phyloP scores from a whole-genome alignment of 257 asterid genomes.

The Solanum virginianum region DNA sequence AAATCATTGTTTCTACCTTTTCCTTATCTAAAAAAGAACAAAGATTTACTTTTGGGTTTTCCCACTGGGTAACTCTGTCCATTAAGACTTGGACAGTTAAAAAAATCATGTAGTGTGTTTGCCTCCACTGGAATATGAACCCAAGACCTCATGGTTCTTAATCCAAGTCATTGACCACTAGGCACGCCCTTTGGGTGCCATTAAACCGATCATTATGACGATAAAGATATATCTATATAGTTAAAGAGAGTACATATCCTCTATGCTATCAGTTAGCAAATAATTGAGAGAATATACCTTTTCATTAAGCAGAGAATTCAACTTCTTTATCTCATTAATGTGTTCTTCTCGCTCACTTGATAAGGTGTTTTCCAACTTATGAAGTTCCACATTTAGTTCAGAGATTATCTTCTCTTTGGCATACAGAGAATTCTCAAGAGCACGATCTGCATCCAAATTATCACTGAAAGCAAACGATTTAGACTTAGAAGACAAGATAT shows the following conservation, averaged over 20 bases:
- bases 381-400: constrained; percentile 87
- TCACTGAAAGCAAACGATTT: constrained; percentile 43
- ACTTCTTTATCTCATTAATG: constrained; percentile 75
- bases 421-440: constrained; percentile 82
- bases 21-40: too few species aligned
- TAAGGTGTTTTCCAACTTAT: constrained; percentile 70
- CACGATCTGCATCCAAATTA: constrained; percentile 49
- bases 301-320: constrained; percentile 62
- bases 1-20: too few species aligned
- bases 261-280: neutral
- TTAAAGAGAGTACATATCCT: neutral
- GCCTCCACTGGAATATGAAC: neutral
- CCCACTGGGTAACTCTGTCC: neutral
- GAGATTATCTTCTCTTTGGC: constrained; percentile 92
- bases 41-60: too few species aligned
- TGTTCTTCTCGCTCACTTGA: constrained; percentile 75
- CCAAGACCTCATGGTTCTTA: neutral
- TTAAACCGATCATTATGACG: neutral
- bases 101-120: neutral
- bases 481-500: constrained; percentile 1
- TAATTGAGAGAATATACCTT: constrained; percentile 36
- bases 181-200: neutral
- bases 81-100: neutral
- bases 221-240: neutral
- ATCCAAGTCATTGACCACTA: neutral